Base-by-base conservation (phyloP, 495 filamentous ascomycete genomes). In the Aspergillus sparsus region DNA sequence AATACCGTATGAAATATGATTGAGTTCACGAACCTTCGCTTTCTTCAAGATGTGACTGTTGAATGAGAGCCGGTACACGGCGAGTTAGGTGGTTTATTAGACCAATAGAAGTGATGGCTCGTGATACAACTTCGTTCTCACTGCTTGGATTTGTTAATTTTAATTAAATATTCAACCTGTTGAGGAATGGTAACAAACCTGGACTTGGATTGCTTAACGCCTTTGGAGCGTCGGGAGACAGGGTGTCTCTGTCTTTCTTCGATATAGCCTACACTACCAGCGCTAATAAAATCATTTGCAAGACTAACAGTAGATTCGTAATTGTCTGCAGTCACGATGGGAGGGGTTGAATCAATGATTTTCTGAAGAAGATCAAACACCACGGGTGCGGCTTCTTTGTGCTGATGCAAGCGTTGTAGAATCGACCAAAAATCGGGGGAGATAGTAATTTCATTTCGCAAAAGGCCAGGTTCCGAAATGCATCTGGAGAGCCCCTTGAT, bases 401-500 rank as follows among this genome's bases (percentile, higher is more conserved):
- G 80, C 8, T 76, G 75, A 39, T 90, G 83, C 36, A 99, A 78
- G 9, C 85, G 85, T 60, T 90, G 84, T 37, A 99, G 77, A 42
- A 97, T 92, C 13, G 90, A 88, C 94, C 94, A 99, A 73, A 99
- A 97, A 65, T 99, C 95, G 1, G 94, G 94, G 31, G 93, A 97
- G 16, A 90, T 92, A 67, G 93, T 92, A 61, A 98, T 90, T 74
- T 97, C 93, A 62, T 88, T 96, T 57, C 90, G 84, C 18, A 99
- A 81, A 27, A 87, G 85, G 31, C 85, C 85, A 0, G 89, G 83
- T 57, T 89, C 83, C 49, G 86, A 84, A 58, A 93, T 86, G 66
- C 94, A 98, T 16, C 88, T 78, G 32, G 84, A 82, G 12, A 99
- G 76, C 3, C 94, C 93, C 66, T 89, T 87, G 32, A 96, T 76